Percentiles rank a stretch among this genome's conserved stretches.
phyloP scores from a whole-genome alignment of 331 rosid species.

The Acacia concinna region DNA sequence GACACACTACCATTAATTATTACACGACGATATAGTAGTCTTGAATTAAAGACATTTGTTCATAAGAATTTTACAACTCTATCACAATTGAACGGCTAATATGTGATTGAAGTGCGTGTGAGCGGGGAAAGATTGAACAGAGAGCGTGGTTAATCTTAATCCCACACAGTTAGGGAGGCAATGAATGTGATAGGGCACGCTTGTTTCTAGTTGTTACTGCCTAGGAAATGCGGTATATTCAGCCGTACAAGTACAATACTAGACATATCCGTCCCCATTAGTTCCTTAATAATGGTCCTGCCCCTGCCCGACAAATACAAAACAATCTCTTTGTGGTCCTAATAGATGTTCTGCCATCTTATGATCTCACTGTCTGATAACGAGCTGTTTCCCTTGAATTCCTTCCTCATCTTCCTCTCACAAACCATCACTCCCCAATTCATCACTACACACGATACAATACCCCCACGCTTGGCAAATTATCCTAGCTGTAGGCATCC shows the following conservation, averaged over 20 bases:
- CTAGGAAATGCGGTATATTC: neutral
- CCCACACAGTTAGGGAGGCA: too few relatives aligned
- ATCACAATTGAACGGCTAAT: too few relatives aligned
- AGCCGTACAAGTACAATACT: conserved; percentile 2
- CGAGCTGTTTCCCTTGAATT: neutral
- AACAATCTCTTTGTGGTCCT: conserved; percentile 26
- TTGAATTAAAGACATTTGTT: too few relatives aligned
- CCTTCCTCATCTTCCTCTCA: neutral
- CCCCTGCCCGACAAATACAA: neutral
- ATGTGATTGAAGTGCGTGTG: too few relatives aligned
- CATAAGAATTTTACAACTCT: too few relatives aligned
- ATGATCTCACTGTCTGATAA: neutral
- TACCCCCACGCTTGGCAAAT: neutral
- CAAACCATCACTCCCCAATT: neutral
- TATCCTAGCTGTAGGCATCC: neutral
- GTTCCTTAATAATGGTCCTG: too few relatives aligned
- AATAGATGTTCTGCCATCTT: neutral
- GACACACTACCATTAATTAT: too few relatives aligned
- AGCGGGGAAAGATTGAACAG: neutral
- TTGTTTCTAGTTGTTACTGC: too few relatives aligned
- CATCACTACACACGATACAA: neutral
- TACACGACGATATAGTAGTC: too few relatives aligned
- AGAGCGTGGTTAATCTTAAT: neutral
- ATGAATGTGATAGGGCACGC: neutral
- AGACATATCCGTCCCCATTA: conserved; percentile 23